These are phyloP conservation scores for Castanea sativa DNA, from an alignment of 306 rosid genomes.

Conservation along the genomic window DNA sequence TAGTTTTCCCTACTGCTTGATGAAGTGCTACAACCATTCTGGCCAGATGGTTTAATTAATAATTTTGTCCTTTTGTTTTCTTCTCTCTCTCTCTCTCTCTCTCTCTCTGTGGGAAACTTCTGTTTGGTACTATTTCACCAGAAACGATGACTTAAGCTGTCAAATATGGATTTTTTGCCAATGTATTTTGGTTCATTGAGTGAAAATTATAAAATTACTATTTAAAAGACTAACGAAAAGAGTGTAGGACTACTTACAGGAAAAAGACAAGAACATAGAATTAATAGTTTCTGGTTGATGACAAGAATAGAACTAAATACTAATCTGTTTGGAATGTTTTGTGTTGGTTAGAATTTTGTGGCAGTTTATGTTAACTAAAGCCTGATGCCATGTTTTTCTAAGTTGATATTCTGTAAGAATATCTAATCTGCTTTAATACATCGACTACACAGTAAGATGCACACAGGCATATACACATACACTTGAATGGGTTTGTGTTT, in stretches of 20 bases:
- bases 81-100: neutral
- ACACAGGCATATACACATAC: neutral
- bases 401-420: conserved; percentile 1
- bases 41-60: neutral
- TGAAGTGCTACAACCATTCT: neutral
- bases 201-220: neutral
- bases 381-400: neutral
- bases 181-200: neutral
- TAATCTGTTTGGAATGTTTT: neutral
- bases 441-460: neutral
- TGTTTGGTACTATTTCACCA: neutral
- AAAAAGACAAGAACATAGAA: neutral
- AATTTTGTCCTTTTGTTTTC: neutral
- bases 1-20: neutral
- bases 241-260: neutral
- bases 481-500: neutral
- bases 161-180: neutral
- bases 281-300: neutral
- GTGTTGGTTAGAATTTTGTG: conserved; percentile 1
- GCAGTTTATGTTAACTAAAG: neutral
- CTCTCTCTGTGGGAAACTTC: neutral
- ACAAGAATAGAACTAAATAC: neutral
- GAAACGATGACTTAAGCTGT: neutral
- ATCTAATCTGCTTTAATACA: conserved; percentile 1
- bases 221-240: neutral